Percentiles rank a stretch among this genome's conserved stretches.
Evolutionary conservation across 2,329 filamentous ascomycete genomes (phyloP).

Genomic region (Penicillium sp.): DNA sequence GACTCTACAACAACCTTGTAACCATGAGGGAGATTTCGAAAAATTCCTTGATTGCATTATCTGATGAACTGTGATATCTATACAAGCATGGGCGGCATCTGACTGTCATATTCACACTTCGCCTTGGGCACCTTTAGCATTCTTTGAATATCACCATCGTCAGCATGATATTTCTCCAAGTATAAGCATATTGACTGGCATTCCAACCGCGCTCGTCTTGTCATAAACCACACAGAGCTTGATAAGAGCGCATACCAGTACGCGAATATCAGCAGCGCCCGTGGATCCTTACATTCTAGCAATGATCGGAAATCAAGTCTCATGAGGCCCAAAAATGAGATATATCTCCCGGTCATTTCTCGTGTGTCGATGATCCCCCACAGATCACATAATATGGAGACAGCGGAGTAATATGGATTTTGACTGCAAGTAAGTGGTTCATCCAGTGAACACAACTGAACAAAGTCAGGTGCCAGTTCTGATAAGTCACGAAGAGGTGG

Average conservation of each 20-base stretch:
- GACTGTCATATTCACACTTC: neutral
- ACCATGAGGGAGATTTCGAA: too few relatives aligned
- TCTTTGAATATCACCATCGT: conserved; percentile 7
- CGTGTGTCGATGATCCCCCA: neutral
- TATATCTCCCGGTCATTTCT: conserved; percentile 1
- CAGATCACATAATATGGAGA: conserved; percentile 8
- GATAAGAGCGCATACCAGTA: conserved; percentile 58
- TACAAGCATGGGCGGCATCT: neutral
- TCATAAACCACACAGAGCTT: conserved; percentile 51
- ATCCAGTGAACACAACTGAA: conserved; percentile 6
- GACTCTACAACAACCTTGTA: too few relatives aligned
- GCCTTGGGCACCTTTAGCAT: conserved; percentile 3
- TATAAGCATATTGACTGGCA: conserved; percentile 52
- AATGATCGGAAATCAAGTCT: conserved; percentile 40
- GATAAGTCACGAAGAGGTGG: conserved; percentile 2
- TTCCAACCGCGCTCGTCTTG: conserved; percentile 49
- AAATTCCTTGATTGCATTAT: neutral
- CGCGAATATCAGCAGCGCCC: conserved; percentile 56
- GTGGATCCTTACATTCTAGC: conserved; percentile 53
- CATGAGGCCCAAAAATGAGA: conserved; percentile 13
- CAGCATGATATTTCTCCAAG: conserved; percentile 30
- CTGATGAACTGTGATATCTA: neutral
- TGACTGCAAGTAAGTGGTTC: neutral
- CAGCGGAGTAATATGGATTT: conserved; percentile 15
- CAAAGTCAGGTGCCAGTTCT: conserved; percentile 8